A percentile compares a stretch with the other conserved stretches of the same genome.
Conservation (phyloP, 1,284 basidiomycete genomes). For the Cutaneotrichosporon sp. region DNA sequence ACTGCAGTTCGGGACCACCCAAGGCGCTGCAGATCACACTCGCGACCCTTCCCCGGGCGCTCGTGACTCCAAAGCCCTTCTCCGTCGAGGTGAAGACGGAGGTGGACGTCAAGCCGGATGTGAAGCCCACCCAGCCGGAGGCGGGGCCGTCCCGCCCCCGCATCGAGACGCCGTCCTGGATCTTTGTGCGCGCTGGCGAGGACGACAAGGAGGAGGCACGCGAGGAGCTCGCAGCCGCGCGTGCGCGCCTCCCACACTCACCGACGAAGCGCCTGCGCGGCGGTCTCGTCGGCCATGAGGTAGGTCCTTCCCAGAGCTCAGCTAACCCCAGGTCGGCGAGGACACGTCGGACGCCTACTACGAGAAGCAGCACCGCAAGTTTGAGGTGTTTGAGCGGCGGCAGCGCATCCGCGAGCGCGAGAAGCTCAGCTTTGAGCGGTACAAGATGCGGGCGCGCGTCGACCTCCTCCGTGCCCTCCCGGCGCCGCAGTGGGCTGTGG, state of each 20-base stretch:
- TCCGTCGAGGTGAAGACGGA: slow-evolving; percentile 9
- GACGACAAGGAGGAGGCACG: slow-evolving; percentile 49
- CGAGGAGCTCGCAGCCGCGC: slow-evolving; percentile 33
- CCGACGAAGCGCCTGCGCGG: slow-evolving; percentile 37
- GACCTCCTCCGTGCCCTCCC: slow-evolving; percentile 67
- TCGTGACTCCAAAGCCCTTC: slow-evolving; percentile 28
- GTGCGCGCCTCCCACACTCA: slow-evolving; percentile 10
- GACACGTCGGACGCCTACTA: slow-evolving; percentile 86
- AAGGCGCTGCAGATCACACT: slow-evolving; percentile 63
- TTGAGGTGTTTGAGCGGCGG: slow-evolving; percentile 81
- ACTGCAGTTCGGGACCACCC: slow-evolving; percentile 69
- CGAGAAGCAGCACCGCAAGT: slow-evolving; percentile 78
- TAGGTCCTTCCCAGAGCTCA: slow-evolving; percentile 18
- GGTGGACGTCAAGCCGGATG: neutral
- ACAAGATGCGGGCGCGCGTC: slow-evolving; percentile 84
- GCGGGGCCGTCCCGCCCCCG: slow-evolving; percentile 23
- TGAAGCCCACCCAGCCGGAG: slow-evolving; percentile 17
- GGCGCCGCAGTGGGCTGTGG: slow-evolving; percentile 30
- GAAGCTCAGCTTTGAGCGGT: slow-evolving; percentile 84
- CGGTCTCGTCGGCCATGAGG: slow-evolving; percentile 27
- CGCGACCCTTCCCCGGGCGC: slow-evolving; percentile 58
- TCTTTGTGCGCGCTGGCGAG: slow-evolving; percentile 38
- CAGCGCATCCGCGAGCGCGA: slow-evolving; percentile 84
- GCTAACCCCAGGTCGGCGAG: slow-evolving; percentile 58
- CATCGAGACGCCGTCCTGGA: slow-evolving; percentile 49